phyloP scores from a whole-genome alignment of 495 filamentous ascomycete species.

The Amphirosellinia nigrospora region DNA sequence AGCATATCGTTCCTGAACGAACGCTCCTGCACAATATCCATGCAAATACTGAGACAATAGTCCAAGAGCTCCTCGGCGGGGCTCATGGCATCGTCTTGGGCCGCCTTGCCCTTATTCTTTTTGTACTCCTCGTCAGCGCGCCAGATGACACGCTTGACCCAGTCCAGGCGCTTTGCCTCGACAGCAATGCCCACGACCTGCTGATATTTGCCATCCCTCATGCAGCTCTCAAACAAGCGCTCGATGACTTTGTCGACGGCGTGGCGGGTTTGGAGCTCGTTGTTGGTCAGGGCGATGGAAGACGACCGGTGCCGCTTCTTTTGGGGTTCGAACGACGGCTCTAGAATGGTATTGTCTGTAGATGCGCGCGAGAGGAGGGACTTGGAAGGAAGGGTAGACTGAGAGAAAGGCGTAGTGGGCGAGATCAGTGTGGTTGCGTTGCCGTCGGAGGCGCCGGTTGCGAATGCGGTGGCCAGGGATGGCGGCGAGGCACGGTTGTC shows the following conservation, averaged over 20 bases:
- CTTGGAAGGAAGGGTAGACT: conserved; percentile 87
- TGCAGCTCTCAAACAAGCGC: conserved; percentile 88
- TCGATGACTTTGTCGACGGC: conserved; percentile 84
- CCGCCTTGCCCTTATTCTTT: conserved; percentile 60
- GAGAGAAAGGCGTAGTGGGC: conserved; percentile 91
- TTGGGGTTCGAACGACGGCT: conserved; percentile 62
- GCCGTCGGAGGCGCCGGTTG: conserved; percentile 63
- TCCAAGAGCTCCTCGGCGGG: conserved; percentile 93
- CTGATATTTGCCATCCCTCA: conserved; percentile 83
- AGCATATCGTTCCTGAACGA: conserved; percentile 80
- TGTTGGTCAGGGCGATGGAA: conserved; percentile 52
- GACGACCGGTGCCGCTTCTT: conserved; percentile 60
- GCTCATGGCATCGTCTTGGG: conserved; percentile 55
- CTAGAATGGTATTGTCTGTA: conserved; percentile 66
- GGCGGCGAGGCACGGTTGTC: conserved; percentile 61
- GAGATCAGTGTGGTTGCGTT: conserved; percentile 77
- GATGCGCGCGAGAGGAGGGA: conserved; percentile 78
- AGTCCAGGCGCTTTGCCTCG: conserved; percentile 90
- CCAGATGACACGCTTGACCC: conserved; percentile 86
- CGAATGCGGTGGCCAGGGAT: conserved; percentile 76
- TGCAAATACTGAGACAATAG: conserved; percentile 93
- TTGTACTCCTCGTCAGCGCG: conserved; percentile 81
- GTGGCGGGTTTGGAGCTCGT: conserved; percentile 59
- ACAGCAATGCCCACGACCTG: conserved; percentile 99
- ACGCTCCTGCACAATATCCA: conserved; percentile 96